Percentiles rank a stretch among this genome's conserved stretches.
phyloP scores from a whole-genome alignment of 352 stramenopile species.

The Detonula confervacea region DNA sequence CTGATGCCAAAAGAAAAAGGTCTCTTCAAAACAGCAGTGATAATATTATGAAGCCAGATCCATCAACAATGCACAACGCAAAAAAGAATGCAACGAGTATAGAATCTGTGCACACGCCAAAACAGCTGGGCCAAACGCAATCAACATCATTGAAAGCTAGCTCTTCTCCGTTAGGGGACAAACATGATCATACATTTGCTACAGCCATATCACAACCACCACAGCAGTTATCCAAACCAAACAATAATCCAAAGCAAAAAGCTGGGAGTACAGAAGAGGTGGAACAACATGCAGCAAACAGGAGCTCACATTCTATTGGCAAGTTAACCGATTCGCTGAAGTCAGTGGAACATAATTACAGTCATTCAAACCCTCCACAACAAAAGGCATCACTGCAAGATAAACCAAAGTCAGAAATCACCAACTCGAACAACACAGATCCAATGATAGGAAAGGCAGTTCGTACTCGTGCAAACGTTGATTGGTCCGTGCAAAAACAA shows the following conservation, averaged over 20 bases:
- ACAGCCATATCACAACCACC: neutral
- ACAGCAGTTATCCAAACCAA: neutral
- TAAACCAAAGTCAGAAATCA: neutral
- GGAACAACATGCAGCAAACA: neutral
- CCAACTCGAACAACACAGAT: slow-evolving; percentile 2
- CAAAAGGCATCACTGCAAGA: neutral
- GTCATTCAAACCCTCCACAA: neutral
- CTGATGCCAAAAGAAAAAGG: neutral
- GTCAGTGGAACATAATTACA: no score
- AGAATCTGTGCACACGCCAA: no score
- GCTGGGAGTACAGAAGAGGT: neutral
- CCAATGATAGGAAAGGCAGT: slow-evolving; percentile 41
- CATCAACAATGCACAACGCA: no score
- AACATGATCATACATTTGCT: neutral
- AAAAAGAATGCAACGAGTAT: no score
- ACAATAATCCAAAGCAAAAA: neutral
- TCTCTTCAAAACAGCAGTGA: neutral
- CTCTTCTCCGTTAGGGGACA: neutral
- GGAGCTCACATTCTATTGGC: neutral
- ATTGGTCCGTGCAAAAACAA: slow-evolving; percentile 46
- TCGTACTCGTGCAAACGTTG: slow-evolving; percentile 19
- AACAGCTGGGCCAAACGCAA: no score
- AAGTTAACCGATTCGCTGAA: neutral
- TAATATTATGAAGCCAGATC: no score
- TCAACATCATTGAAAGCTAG: no score